Evolutionary conservation across 1,284 basidiomycete species (phyloP).

Genomic region (Cutaneotrichosporon spelunceum): DNA sequence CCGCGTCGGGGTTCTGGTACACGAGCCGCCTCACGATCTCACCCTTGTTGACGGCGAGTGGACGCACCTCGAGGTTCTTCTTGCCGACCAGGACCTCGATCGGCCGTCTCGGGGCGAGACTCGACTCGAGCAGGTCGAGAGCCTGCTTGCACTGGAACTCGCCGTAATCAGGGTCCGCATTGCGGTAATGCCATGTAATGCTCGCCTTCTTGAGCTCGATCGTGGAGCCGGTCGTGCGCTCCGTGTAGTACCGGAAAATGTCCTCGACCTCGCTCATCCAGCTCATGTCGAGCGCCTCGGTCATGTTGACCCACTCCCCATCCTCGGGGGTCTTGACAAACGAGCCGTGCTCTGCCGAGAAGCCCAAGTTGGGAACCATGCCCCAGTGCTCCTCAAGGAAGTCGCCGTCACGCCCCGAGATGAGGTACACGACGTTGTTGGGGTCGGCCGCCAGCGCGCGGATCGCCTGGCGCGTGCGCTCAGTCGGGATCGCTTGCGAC

Average conservation of each 20-base stretch:
- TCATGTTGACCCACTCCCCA: conserved; percentile 79
- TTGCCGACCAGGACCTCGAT: conserved; percentile 95
- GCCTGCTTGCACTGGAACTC: conserved; percentile 93
- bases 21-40: conserved; percentile 94
- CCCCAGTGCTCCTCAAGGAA: conserved; percentile 93
- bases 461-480: conserved; percentile 71
- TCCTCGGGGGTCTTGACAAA: conserved; percentile 75
- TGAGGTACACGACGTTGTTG: conserved; percentile 90
- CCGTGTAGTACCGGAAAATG: conserved; percentile 94
- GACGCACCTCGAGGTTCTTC: conserved; percentile 97
- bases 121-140: conserved; percentile 92
- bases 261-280: conserved; percentile 94
- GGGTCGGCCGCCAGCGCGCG: conserved; percentile 71
- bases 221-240: conserved; percentile 90
- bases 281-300: conserved; percentile 87
- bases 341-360: conserved; percentile 94
- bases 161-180: conserved; percentile 92
- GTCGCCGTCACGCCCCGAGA: conserved; percentile 89
- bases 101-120: conserved; percentile 77
- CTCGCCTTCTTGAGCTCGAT: conserved; percentile 96
- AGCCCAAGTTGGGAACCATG: conserved; percentile 74
- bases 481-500: conserved; percentile 77
- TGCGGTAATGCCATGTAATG: conserved; percentile 97
- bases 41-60: conserved; percentile 93
- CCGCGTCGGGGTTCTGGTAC: conserved; percentile 86